phyloP scores from a whole-genome alignment of 345 rosid genomes.

The Salix brachista region DNA sequence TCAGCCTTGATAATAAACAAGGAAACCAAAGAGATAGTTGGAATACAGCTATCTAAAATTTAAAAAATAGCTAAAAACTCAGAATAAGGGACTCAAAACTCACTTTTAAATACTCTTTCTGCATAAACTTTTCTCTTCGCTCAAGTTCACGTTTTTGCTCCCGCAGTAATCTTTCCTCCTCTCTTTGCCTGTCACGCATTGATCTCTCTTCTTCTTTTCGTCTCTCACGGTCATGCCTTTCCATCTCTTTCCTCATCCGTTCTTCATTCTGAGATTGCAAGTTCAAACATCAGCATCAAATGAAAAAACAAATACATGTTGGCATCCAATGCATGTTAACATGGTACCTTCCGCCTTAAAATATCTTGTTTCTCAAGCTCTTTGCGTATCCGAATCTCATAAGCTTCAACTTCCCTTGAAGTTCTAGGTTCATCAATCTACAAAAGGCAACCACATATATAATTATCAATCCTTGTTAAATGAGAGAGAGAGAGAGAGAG shows the following conservation, averaged over 20 bases:
- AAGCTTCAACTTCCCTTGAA: constrained; percentile 65
- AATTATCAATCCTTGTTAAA: constrained; percentile 8
- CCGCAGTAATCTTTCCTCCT: constrained; percentile 83
- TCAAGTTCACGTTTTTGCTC: constrained; percentile 93
- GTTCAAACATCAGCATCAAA: constrained; percentile 21
- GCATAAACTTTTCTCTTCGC: constrained; percentile 85
- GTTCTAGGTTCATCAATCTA: constrained; percentile 66
- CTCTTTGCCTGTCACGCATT: constrained; percentile 89
- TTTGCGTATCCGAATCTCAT: constrained; percentile 58
- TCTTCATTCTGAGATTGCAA: constrained; percentile 69
- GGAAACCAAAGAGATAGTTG: constrained; percentile 10
- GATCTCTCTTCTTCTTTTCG: constrained; percentile 92
- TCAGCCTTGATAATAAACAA: constrained; percentile 61
- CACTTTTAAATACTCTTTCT: constrained; percentile 69
- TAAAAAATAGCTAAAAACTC: not conserved
- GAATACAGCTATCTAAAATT: constrained; percentile 1
- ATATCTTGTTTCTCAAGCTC: constrained; percentile 73
- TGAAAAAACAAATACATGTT: not conserved
- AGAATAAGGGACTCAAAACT: constrained; percentile 14
- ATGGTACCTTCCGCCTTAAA: constrained; percentile 66
- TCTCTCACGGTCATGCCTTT: constrained; percentile 90
- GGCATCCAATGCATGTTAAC: not conserved
- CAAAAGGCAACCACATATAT: constrained; percentile 25
- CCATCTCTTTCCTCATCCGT: constrained; percentile 80
- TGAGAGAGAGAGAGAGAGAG: constrained; percentile 9